These are phyloP conservation scores for Clathrus columnatus DNA, from an alignment of 768 basidiomycete species.

Conservation along the genomic window DNA sequence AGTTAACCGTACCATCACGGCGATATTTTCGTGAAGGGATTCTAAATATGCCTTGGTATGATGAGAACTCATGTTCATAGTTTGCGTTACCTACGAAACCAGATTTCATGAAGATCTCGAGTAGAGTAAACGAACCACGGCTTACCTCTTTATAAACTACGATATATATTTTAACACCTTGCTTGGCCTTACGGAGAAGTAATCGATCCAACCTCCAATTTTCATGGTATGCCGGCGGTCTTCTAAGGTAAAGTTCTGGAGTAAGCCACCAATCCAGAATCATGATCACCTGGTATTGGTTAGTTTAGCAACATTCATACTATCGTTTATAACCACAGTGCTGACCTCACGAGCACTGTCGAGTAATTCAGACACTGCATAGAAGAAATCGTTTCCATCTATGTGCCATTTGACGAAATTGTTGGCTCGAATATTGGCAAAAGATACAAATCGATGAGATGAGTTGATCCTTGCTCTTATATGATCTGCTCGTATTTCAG, in stretches of 20 bases:
- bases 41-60: conserved; percentile 84
- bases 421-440: conserved; percentile 59
- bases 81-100: conserved; percentile 61
- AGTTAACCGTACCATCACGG: conserved; percentile 43
- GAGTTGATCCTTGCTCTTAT: conserved; percentile 67
- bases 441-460: conserved; percentile 77
- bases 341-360: conserved; percentile 39
- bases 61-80: conserved; percentile 81
- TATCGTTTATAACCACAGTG: too few relatives aligned
- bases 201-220: conserved; percentile 87
- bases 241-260: conserved; percentile 89
- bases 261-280: conserved; percentile 82
- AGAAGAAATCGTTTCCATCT: conserved; percentile 96
- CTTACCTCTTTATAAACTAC: conserved; percentile 93
- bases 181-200: conserved; percentile 77
- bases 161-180: conserved; percentile 89
- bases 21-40: conserved; percentile 77
- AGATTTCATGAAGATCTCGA: background rate
- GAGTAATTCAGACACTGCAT: conserved; percentile 86
- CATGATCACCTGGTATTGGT: conserved; percentile 20
- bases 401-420: conserved; percentile 89
- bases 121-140: background rate
- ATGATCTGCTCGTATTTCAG: conserved; percentile 63
- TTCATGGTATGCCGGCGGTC: conserved; percentile 76
- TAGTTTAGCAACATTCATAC: too few relatives aligned